Base-by-base conservation (phyloP, 1,284 basidiomycete species). In the Rhodotorula sp. region DNA sequence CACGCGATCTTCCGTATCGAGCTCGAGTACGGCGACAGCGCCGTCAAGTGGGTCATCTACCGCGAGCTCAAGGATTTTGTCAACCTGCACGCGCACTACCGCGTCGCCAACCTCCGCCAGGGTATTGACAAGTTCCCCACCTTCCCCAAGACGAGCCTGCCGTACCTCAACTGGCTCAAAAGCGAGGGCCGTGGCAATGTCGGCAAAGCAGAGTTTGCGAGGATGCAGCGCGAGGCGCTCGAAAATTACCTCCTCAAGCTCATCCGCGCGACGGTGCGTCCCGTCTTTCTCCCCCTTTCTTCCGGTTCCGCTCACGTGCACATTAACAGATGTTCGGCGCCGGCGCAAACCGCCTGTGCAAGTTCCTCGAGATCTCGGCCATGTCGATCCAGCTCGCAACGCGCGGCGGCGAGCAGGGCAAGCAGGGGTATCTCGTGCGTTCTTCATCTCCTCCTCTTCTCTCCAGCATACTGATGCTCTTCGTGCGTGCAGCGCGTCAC, bases 291-390 rank as follows among this genome's bases (percentile, higher is more conserved):
- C 25, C 21, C 17, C 6, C 3, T 5, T 17, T 19, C 29, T 5
- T 1, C 29, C 29, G 5, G 15, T 12, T 22, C 37, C n/a, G 8
- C 10, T 54, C 15, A 48, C 22, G 17, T 9, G 29, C 50, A 6
- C 25, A 34, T n/a, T 32, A 21, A 46, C 76, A 97, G 92, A 97
- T 98, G 91, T 98, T 98, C 83, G 91, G 94, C 78, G 92, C 96
- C 1, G 89, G 94, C 57, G 89, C 93, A 1, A 99, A 98, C 79
- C 88, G 95, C 36, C 83, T 99, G 0, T 90, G 91, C 71, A 89
- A 89, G n/a, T 99, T 99, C 83, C 87, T 99, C 67, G 97, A 99
- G 82, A 87, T 99, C 60, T 95, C 92, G 60, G 90, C 94, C 0
- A 84, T 99, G 39, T 95, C 91, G 4, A 88, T 98, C 66, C 83